A percentile compares a stretch with the other conserved stretches of the same genome.
These are phyloP conservation scores for Allodekkera sacchari DNA, from an alignment of 805 yeast species.

Conservation along the genomic window DNA sequence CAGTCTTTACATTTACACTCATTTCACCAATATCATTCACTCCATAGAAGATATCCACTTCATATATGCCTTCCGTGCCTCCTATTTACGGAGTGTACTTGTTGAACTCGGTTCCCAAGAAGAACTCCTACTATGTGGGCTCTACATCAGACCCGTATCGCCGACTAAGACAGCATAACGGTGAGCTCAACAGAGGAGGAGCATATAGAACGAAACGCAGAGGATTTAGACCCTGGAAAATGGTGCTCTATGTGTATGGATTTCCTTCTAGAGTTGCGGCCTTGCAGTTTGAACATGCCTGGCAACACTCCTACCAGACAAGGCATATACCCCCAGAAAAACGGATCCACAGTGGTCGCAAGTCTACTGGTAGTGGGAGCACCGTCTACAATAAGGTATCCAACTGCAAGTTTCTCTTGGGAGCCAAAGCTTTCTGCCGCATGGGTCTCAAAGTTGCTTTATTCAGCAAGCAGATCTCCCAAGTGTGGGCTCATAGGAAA, in stretches of 20 bases:
- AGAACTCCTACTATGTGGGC: conserved; percentile 63
- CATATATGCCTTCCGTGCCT: conserved; percentile 16
- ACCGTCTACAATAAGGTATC: conserved; percentile 41
- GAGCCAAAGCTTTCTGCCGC: conserved; percentile 33
- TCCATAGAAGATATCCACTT: neutral
- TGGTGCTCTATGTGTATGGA: conserved; percentile 55
- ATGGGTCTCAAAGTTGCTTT: conserved; percentile 40
- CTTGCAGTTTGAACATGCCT: conserved; percentile 76
- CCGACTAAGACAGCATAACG: conserved; percentile 74
- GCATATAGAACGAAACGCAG: conserved; percentile 55
- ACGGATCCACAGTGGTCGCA: conserved; percentile 30
- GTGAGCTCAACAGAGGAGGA: conserved; percentile 53
- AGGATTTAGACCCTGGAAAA: conserved; percentile 68
- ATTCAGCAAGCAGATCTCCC: conserved; percentile 27
- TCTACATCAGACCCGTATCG: conserved; percentile 70
- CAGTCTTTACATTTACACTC: no score
- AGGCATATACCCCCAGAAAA: conserved; percentile 40
- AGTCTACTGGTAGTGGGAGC: conserved; percentile 24
- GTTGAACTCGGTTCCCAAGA: conserved; percentile 49
- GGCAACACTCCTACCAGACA: conserved; percentile 66
- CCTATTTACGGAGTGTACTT: conserved; percentile 65
- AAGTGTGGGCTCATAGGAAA: conserved; percentile 29
- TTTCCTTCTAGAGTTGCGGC: conserved; percentile 66
- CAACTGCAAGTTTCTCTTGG: conserved; percentile 35
- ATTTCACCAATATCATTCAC: no score